Conservation (phyloP, 305 asterid species). For the Fraxinus xanthoxyloides region DNA sequence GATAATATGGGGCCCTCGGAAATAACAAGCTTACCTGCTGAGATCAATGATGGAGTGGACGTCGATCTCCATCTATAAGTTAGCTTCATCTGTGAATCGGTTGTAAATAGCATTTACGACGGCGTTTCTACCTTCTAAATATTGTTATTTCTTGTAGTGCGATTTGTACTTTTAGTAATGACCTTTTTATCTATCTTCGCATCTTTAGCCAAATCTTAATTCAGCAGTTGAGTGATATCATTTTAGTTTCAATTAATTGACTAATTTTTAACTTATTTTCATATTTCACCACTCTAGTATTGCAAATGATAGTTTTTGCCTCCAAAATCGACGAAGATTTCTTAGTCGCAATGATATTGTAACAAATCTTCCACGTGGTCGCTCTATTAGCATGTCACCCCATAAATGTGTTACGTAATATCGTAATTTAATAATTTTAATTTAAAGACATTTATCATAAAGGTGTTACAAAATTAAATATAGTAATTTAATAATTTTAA, state of each 20-base stretch:
- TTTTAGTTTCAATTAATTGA: no score
- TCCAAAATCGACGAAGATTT: no score
- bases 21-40: constrained; percentile 20
- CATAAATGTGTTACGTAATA: no score
- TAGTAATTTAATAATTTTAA: no score
- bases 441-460: not conserved
- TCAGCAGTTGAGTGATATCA: not conserved
- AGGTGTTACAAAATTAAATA: no score
- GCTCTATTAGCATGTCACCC: not conserved
- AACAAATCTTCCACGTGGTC: not conserved
- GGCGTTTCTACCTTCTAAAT: not conserved
- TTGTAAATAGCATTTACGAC: not conserved
- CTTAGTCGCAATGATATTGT: not conserved
- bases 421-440: no score
- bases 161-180: not conserved
- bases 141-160: not conserved
- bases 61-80: constrained; percentile 70
- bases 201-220: not conserved
- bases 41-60: constrained; percentile 48
- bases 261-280: no score
- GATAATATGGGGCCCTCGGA: constrained; percentile 31
- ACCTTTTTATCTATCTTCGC: not conserved
- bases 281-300: no score
- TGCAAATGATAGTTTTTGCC: no score
- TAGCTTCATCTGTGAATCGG: not conserved